Conservation (phyloP, 306 rosid species). For the Casuarina equisetifolia region DNA sequence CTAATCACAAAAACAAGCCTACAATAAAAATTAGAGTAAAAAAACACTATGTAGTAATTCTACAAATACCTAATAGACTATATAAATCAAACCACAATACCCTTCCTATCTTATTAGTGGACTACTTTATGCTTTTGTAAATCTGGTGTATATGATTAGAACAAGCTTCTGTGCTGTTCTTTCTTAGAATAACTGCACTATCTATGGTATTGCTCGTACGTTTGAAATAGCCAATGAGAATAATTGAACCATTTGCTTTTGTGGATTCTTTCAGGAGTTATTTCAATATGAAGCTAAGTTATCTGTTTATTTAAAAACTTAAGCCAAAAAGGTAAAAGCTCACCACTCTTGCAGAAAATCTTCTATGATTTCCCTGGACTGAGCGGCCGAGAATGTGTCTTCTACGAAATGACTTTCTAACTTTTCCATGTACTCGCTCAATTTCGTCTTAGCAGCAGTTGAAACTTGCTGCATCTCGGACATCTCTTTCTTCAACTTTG, state of each 20-base stretch:
- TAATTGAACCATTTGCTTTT: not conserved
- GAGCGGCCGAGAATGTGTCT: constrained; percentile 48
- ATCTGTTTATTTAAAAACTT: not conserved
- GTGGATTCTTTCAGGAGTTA: not conserved
- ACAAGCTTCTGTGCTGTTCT: not conserved
- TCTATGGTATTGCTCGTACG: not conserved
- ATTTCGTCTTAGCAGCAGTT: constrained; percentile 49
- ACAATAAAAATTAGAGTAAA: no score
- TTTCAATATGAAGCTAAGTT: not conserved
- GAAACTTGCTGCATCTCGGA: constrained; percentile 60
- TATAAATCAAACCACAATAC: not conserved
- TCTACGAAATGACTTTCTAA: constrained; percentile 48
- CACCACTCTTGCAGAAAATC: constrained; percentile 64
- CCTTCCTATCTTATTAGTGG: not conserved
- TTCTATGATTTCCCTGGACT: constrained; percentile 47
- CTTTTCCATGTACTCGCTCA: constrained; percentile 44
- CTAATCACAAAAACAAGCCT: not conserved
- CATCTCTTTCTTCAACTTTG: constrained; percentile 55
- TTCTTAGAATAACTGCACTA: not conserved
- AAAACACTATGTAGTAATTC: not conserved
- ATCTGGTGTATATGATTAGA: not conserved
- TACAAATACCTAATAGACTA: not conserved
- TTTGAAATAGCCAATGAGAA: not conserved
- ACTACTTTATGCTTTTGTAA: not conserved
- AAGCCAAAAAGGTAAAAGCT: constrained; percentile 26